Evolutionary conservation across 163 green algal species (phyloP).

Genomic region (Scenedesmus sp.): DNA sequence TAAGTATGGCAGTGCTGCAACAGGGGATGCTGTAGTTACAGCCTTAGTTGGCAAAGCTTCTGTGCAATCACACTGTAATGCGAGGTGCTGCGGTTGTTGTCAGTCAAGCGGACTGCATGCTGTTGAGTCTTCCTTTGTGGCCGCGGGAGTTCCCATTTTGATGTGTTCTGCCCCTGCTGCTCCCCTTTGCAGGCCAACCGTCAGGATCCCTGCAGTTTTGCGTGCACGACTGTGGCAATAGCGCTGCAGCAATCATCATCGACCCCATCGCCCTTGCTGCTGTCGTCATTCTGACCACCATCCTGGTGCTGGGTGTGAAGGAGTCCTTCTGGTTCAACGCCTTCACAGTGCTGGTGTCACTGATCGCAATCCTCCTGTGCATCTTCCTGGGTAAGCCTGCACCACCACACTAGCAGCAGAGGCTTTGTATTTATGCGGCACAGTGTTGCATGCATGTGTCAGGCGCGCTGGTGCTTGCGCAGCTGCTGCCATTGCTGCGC

Average conservation of each 20-base stretch:
- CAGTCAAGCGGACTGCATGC: neutral
- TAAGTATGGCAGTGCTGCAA: too few relatives aligned
- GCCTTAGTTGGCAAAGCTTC: too few relatives aligned
- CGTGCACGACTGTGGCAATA: neutral
- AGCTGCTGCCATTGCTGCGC: too few relatives aligned
- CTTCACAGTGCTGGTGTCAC: conserved; percentile 3
- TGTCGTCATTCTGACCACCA: conserved; percentile 17
- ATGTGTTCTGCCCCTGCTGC: neutral
- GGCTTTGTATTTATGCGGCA: neutral
- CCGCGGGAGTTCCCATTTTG: neutral
- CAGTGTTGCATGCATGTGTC: neutral
- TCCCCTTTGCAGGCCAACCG: neutral
- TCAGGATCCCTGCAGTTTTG: conserved; percentile 20
- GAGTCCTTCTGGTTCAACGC: conserved; percentile 24
- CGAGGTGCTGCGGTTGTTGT: too few relatives aligned
- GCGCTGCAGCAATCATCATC: neutral
- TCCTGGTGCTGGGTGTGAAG: conserved; percentile 7
- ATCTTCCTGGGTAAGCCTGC: neutral
- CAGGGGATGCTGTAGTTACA: too few relatives aligned
- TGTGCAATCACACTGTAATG: too few relatives aligned
- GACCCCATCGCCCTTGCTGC: conserved; percentile 13
- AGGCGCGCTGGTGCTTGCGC: too few relatives aligned
- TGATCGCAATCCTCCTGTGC: conserved; percentile 22
- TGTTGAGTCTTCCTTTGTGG: neutral
- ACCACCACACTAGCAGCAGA: neutral